These are phyloP conservation scores for Mortierella sp. DNA, from an alignment of 371 early-diverging fungal genomes.

Conservation along the genomic window DNA sequence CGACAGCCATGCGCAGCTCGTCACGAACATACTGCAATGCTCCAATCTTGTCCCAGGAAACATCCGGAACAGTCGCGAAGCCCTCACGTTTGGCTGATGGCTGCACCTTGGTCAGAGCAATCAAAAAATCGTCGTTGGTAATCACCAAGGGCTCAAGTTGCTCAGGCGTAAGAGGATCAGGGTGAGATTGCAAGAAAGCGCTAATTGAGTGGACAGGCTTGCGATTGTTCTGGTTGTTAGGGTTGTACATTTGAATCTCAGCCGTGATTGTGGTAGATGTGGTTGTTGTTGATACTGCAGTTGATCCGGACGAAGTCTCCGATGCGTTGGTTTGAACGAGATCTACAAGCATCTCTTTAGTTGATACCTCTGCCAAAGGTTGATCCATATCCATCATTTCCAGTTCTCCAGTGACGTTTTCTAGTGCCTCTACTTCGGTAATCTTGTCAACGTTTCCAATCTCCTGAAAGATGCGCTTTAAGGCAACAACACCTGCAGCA, in stretches of 20 bases:
- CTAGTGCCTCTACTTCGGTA: slow-evolving; percentile 58
- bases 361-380: slow-evolving; percentile 22
- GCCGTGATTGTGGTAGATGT: slow-evolving; percentile 20
- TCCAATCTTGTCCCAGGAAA: slow-evolving; percentile 97
- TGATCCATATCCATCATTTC: slow-evolving; percentile 53
- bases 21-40: slow-evolving; percentile 90
- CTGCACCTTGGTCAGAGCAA: slow-evolving; percentile 93
- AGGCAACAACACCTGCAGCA: slow-evolving; percentile 97
- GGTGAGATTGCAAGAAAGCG: slow-evolving; percentile 77
- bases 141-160: slow-evolving; percentile 91
- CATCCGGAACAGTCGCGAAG: slow-evolving; percentile 97
- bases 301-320: not conserved
- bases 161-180: slow-evolving; percentile 80
- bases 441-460: slow-evolving; percentile 65
- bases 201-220: slow-evolving; percentile 80
- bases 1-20: slow-evolving; percentile 96
- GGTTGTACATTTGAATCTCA: slow-evolving; percentile 40
- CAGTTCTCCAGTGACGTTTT: slow-evolving; percentile 58
- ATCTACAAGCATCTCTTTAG: slow-evolving; percentile 35
- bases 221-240: slow-evolving; percentile 54
- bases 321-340: not conserved
- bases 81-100: slow-evolving; percentile 99
- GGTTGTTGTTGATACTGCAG: not conserved
- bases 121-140: slow-evolving; percentile 89
- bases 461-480: slow-evolving; percentile 91